These are phyloP conservation scores for Colletotrichum truncatum DNA, from an alignment of 2,329 filamentous ascomycete species.

Conservation along the genomic window DNA sequence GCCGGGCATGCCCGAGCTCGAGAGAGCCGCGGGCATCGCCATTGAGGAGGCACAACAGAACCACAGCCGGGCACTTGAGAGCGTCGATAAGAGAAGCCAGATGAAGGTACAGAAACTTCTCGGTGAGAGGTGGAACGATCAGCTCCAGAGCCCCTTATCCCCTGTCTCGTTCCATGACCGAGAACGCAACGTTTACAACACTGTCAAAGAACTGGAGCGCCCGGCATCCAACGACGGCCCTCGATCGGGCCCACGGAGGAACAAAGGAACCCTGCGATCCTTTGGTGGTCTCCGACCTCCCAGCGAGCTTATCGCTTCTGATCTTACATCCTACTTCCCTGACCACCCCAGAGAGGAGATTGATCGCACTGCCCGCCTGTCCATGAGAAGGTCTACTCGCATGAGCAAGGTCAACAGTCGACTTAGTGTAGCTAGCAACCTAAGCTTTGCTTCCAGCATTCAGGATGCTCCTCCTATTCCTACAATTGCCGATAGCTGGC, in stretches of 20 bases:
- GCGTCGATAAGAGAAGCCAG: slow-evolving; percentile 79
- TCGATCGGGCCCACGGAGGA: slow-evolving; percentile 41
- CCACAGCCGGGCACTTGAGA: slow-evolving; percentile 70
- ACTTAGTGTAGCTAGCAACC: slow-evolving; percentile 90
- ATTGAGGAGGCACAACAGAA: slow-evolving; percentile 84
- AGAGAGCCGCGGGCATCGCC: slow-evolving; percentile 88
- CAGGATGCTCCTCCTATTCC: slow-evolving; percentile 95
- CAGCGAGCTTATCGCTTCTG: slow-evolving; percentile 96
- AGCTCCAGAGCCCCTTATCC: slow-evolving; percentile 84
- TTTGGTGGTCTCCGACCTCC: slow-evolving; percentile 94
- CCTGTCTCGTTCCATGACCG: slow-evolving; percentile 78
- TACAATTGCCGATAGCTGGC: slow-evolving; percentile 93
- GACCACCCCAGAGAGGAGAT: slow-evolving; percentile 95
- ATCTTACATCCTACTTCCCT: slow-evolving; percentile 96
- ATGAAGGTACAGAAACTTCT: slow-evolving; percentile 89
- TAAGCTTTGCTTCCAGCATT: slow-evolving; percentile 91
- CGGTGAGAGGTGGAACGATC: slow-evolving; percentile 85
- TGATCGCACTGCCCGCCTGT: slow-evolving; percentile 92
- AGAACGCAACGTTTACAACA: slow-evolving; percentile 71
- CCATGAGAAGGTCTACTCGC: slow-evolving; percentile 87
- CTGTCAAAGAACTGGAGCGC: slow-evolving; percentile 66
- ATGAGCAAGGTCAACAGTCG: slow-evolving; percentile 93
- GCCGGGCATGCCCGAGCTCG: slow-evolving; percentile 86
- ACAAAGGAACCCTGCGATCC: slow-evolving; percentile 71
- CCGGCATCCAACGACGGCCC: slow-evolving; percentile 57